Evolutionary conservation across 2,329 filamentous ascomycete species (phyloP), one percentile per base, ranked within the genome.

Genomic region (Aspergillus chevalieri): DNA sequence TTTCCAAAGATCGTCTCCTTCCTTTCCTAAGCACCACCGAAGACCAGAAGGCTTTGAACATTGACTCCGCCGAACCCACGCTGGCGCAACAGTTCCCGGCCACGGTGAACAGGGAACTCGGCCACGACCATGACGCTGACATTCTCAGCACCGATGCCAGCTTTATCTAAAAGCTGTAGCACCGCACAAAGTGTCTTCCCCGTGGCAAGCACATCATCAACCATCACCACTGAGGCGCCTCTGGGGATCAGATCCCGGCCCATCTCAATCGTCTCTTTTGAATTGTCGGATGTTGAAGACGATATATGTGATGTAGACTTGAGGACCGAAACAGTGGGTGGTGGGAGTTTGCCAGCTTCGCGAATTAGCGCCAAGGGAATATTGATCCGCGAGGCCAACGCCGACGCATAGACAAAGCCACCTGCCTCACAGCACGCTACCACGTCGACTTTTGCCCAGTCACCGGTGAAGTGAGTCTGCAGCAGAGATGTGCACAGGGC

Each of bases 141-240:
- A 53, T 74, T n/a, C 36, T 74, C 66, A 0, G 50, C 33, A n/a
- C 43, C 7, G 14, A 82, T 53, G 0, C 75, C 74, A 51, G 67
- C 72, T 56, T 76, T 44, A 1, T 38, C 10, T 22, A 84, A 59
- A 1, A 84, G 65, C 55, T 70, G 54, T 30, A 84, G 56, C 33
- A 81, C 69, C 6, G 77, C 78, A 60, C 68, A 75, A 34, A 84
- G 72, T 2, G 80, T 83, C 55, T 70, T 55, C 1, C 79, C 80
- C 0, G 76, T 78, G 5, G 81, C 72, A 49, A 84, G 73, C 24
- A 82, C 79, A 62, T 84, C 81, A 51, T 84, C 81, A 4, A 84
- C 71, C 0, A 83, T 72, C n/a, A 83, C 68, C 9, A 83, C 74
- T 3, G 67, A 68, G 3, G 62, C 65, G 1, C 65, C 71, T 33